These are phyloP conservation scores for Babesia gibsoni DNA, from an alignment of 169 alveolate genomes.

Conservation along the genomic window DNA sequence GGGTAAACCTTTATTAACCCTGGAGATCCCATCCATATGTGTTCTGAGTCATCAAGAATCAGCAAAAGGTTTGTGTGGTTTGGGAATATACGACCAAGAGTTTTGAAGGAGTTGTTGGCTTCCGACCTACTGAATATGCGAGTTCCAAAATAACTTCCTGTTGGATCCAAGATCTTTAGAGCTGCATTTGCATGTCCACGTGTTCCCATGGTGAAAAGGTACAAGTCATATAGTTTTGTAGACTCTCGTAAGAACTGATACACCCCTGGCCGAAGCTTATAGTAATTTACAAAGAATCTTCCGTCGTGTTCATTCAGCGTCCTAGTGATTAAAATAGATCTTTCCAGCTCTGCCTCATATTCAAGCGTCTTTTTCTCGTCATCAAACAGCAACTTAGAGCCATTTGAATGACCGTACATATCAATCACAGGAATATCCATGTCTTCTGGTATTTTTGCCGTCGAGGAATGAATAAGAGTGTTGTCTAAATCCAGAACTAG, in stretches of 20 bases:
- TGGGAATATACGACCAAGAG: slow-evolving; percentile 61
- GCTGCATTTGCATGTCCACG: slow-evolving; percentile 78
- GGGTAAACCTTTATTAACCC: slow-evolving; percentile 58
- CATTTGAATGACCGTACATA: slow-evolving; percentile 37
- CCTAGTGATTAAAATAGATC: slow-evolving; percentile 50
- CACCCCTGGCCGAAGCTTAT: slow-evolving; percentile 83
- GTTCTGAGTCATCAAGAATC: slow-evolving; percentile 55
- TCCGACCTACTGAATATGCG: slow-evolving; percentile 71
- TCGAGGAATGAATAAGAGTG: slow-evolving; percentile 79
- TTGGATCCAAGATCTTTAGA: slow-evolving; percentile 75
- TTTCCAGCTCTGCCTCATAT: slow-evolving; percentile 65
- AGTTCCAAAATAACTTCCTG: slow-evolving; percentile 54
- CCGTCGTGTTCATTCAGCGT: slow-evolving; percentile 61
- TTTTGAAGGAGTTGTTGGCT: slow-evolving; percentile 34
- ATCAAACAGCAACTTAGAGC: slow-evolving; percentile 34
- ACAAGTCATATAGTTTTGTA: slow-evolving; percentile 67
- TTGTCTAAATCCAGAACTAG: slow-evolving; percentile 80
- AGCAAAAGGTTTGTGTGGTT: slow-evolving; percentile 30
- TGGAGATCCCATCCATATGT: slow-evolving; percentile 33
- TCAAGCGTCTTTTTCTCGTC: slow-evolving; percentile 51
- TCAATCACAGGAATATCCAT: slow-evolving; percentile 48
- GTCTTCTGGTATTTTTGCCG: slow-evolving; percentile 48
- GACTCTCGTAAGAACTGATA: slow-evolving; percentile 65
- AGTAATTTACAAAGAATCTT: slow-evolving; percentile 50
- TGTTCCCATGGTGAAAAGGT: slow-evolving; percentile 83